Conservation (phyloP, 441 rosid genomes). For the Hura crepitans region DNA sequence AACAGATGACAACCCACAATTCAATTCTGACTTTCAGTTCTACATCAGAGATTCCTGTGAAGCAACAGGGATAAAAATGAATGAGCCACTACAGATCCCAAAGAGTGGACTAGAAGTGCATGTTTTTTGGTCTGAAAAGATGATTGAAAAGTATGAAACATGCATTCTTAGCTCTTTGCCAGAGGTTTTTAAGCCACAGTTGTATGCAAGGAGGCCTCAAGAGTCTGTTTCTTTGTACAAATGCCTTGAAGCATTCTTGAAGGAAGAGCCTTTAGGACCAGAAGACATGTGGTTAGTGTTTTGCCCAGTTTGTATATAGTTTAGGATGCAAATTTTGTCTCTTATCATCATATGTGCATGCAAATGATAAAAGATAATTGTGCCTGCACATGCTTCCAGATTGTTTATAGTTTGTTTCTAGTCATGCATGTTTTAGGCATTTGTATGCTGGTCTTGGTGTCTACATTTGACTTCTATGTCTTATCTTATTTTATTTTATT, state of each 20-base stretch:
- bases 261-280: slow-evolving; percentile 70
- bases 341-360: background rate
- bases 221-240: slow-evolving; percentile 59
- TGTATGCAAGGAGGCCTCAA: slow-evolving; percentile 37
- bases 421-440: background rate
- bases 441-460: background rate
- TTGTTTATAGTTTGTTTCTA: background rate
- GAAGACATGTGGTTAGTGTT: slow-evolving; percentile 78
- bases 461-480: too few species aligned
- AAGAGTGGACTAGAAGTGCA: slow-evolving; percentile 29
- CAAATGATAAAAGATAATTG: background rate
- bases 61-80: slow-evolving; percentile 42
- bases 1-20: slow-evolving; percentile 34
- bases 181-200: slow-evolving; percentile 45
- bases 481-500: slow-evolving; percentile 14
- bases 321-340: slow-evolving; percentile 1
- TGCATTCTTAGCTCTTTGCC: slow-evolving; percentile 44
- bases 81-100: slow-evolving; percentile 31
- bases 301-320: background rate
- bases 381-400: background rate
- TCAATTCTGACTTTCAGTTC: slow-evolving; percentile 54
- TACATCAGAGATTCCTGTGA: slow-evolving; percentile 48
- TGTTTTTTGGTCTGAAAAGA: slow-evolving; percentile 50
- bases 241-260: slow-evolving; percentile 71
- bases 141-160: slow-evolving; percentile 43